A percentile compares a stretch with the other conserved stretches of the same genome.
phyloP scores from a whole-genome alignment of 1,284 basidiomycete species.

The Apiotrichum porosum region DNA sequence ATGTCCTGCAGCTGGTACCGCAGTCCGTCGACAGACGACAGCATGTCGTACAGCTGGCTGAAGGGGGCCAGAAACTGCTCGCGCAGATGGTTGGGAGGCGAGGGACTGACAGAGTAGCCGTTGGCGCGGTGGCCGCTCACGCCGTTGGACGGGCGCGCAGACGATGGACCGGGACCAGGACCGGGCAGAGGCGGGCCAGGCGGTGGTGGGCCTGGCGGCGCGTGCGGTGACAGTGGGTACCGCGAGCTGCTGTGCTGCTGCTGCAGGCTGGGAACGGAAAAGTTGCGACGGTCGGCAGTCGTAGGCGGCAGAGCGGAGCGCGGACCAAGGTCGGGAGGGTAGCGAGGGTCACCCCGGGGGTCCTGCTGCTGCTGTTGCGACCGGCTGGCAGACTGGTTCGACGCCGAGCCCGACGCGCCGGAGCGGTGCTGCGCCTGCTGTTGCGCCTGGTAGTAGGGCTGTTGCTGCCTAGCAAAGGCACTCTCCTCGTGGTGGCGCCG shows the following conservation, averaged over 20 bases:
- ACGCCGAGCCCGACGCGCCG: slow-evolving; percentile 2
- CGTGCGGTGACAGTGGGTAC: slow-evolving; percentile 16
- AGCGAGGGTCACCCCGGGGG: slow-evolving; percentile 11
- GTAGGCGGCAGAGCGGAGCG: slow-evolving; percentile 8
- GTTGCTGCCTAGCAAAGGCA: slow-evolving; percentile 36
- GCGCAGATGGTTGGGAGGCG: slow-evolving; percentile 18
- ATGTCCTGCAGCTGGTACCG: slow-evolving; percentile 34
- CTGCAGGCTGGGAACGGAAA: slow-evolving; percentile 19
- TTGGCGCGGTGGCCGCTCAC: slow-evolving; percentile 10
- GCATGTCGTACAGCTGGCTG: slow-evolving; percentile 37
- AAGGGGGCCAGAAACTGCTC: slow-evolving; percentile 32
- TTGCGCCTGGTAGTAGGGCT: slow-evolving; percentile 19
- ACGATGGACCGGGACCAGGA: neutral
- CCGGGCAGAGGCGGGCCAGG: neutral
- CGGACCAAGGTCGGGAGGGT: slow-evolving; percentile 6
- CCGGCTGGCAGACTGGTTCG: neutral
- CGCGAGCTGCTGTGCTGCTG: slow-evolving; percentile 5
- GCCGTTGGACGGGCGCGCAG: slow-evolving; percentile 8
- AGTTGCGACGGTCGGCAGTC: slow-evolving; percentile 27
- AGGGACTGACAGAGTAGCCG: slow-evolving; percentile 19
- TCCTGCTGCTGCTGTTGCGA: too few relatives aligned
- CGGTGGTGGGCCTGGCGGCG: neutral
- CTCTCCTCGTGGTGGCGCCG: slow-evolving; percentile 28
- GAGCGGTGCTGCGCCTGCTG: slow-evolving; percentile 10
- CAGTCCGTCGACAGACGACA: slow-evolving; percentile 27